These are phyloP conservation scores for Schizophyllum amplum DNA, from an alignment of 1,284 basidiomycete genomes.

Conservation along the genomic window DNA sequence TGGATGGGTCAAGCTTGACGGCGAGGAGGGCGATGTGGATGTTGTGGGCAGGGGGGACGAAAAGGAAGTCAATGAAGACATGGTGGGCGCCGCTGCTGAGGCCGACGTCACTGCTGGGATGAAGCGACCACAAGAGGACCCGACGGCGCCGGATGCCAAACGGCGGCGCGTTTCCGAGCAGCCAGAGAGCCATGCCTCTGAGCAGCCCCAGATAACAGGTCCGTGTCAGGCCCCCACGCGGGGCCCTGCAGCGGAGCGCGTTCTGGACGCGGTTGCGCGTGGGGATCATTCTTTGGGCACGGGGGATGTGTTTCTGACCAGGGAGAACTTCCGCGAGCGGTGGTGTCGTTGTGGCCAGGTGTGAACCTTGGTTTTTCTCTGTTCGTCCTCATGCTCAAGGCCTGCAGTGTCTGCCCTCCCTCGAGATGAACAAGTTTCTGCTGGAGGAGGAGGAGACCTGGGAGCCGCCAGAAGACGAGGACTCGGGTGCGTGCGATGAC, in stretches of 20 bases:
- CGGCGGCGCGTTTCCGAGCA: conserved; percentile 20
- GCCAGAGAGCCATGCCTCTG: too few relatives aligned
- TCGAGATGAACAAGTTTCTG: conserved; percentile 47
- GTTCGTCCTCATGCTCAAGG: too few relatives aligned
- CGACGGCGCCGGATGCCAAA: conserved; percentile 32
- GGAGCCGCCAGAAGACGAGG: conserved; percentile 75
- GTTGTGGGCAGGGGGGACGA: too few relatives aligned
- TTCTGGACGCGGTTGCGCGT: too few relatives aligned
- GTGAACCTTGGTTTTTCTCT: too few relatives aligned
- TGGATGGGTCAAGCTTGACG: conserved; percentile 44
- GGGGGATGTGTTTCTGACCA: conserved; percentile 66
- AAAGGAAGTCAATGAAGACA: too few relatives aligned
- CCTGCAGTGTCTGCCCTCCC: conserved; percentile 47
- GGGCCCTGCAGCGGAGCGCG: too few relatives aligned
- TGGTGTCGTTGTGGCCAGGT: conserved; percentile 69
- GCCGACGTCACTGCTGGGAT: too few relatives aligned
- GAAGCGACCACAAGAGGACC: conserved; percentile 7
- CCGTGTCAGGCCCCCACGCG: too few relatives aligned
- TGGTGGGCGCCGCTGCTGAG: too few relatives aligned
- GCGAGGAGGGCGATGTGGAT: conserved; percentile 17
- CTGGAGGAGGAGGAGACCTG: conserved; percentile 75
- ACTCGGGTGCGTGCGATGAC: conserved; percentile 44
- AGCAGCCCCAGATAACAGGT: too few relatives aligned
- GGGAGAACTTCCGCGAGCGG: conserved; percentile 55
- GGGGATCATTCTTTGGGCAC: conserved; percentile 24